These are phyloP conservation scores for Larix kaempferi DNA, from an alignment of 75 land plant species.

Conservation along the genomic window DNA sequence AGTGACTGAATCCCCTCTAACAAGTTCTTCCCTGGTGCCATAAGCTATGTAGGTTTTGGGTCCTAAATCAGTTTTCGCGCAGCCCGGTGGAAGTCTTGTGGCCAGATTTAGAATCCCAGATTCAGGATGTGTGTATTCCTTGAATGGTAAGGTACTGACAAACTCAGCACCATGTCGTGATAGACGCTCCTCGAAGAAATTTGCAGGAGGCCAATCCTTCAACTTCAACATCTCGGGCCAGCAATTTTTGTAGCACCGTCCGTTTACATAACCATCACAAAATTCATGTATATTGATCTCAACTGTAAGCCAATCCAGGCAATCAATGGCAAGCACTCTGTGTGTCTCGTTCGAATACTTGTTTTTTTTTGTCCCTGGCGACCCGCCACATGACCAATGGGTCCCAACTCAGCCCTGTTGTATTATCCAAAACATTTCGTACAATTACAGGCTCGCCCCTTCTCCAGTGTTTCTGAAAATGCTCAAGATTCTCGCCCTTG, in stretches of 20 bases:
- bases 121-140: conserved; percentile 77
- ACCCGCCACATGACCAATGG: conserved; percentile 85
- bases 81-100: conserved; percentile 56
- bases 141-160: conserved; percentile 58
- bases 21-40: conserved; percentile 70
- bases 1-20: conserved; percentile 88
- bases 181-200: conserved; percentile 62
- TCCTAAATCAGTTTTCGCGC: conserved; percentile 69
- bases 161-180: conserved; percentile 80
- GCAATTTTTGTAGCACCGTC: conserved; percentile 12
- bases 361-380: conserved; percentile 40
- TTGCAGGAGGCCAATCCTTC: conserved; percentile 92
- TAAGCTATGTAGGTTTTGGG: conserved; percentile 95
- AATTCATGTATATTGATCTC: conserved; percentile 70
- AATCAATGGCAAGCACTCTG: conserved; percentile 69
- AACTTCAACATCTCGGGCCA: conserved; percentile 83
- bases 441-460: conserved; percentile 87
- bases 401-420: conserved; percentile 78
- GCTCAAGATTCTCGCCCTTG: conserved; percentile 37
- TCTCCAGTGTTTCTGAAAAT: conserved; percentile 84
- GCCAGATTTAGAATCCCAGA: conserved; percentile 72
- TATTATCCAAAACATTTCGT: conserved; percentile 52
- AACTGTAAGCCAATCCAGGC: conserved; percentile 85
- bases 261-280: conserved; percentile 73
- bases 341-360: conserved; percentile 24